Evolutionary conservation across 2,329 filamentous ascomycete genomes (phyloP).

Genomic region (Scedosporium apiospermum): DNA sequence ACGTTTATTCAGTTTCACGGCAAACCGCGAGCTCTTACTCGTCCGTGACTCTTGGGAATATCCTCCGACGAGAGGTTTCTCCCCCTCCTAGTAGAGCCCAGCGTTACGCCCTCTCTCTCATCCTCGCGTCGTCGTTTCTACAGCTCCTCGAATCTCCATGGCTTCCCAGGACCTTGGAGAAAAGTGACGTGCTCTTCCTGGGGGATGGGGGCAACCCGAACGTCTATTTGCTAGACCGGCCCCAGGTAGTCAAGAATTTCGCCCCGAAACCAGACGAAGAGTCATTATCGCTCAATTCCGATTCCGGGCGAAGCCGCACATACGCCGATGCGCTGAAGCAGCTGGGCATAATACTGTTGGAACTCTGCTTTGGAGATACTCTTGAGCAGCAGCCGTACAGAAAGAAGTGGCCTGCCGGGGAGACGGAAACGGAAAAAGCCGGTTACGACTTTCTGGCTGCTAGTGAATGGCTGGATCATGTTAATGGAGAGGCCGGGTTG

Average conservation of each 20-base stretch:
- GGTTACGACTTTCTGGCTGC: slow-evolving; percentile 8
- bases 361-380: slow-evolving; percentile 3
- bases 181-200: slow-evolving; percentile 9
- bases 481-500: slow-evolving; percentile 2
- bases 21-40: background rate
- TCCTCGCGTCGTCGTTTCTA: slow-evolving; percentile 17
- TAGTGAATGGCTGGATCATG: slow-evolving; percentile 4
- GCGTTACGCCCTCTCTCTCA: slow-evolving; percentile 14
- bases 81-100: slow-evolving; percentile 11
- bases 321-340: background rate
- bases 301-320: slow-evolving; percentile 1
- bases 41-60: background rate
- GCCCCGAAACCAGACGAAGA: background rate
- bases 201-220: background rate
- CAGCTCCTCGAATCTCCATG: slow-evolving; percentile 17
- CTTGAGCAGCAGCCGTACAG: slow-evolving; percentile 11
- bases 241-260: background rate
- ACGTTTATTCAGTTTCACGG: background rate
- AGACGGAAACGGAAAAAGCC: background rate
- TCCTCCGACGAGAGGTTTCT: background rate
- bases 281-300: background rate
- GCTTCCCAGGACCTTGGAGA: slow-evolving; percentile 10
- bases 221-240: background rate
- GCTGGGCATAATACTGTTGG: slow-evolving; percentile 3
- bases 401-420: slow-evolving; percentile 32